phyloP scores from a whole-genome alignment of 768 basidiomycete species.

The Boletus subcaerulescens region DNA sequence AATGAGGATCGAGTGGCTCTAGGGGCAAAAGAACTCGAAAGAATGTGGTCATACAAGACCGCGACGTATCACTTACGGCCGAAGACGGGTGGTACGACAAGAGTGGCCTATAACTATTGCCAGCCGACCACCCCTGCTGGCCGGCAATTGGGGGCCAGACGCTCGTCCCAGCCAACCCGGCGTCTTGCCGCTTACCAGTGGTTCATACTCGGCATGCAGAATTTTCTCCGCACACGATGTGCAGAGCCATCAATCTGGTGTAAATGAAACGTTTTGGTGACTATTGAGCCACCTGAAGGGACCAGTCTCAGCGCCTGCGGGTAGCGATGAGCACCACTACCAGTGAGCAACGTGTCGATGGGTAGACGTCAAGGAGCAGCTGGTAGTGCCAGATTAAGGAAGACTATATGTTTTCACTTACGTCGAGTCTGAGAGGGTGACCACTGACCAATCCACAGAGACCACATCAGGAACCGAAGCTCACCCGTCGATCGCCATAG shows the following conservation, averaged over 20 bases:
- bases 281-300: background rate
- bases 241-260: constrained; percentile 1
- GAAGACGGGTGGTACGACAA: constrained; percentile 1
- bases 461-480: constrained; percentile 25
- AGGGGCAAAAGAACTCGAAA: constrained; percentile 27
- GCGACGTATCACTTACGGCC: constrained; percentile 17
- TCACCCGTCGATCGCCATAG: constrained; percentile 26
- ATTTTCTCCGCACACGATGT: constrained; percentile 6
- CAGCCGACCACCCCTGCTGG: background rate
- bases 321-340: background rate
- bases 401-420: constrained; percentile 7
- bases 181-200: constrained; percentile 4
- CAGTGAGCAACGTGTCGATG: constrained; percentile 17
- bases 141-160: background rate
- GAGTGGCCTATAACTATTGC: background rate
- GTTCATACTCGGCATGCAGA: constrained; percentile 6
- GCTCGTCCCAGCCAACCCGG: constrained; percentile 8
- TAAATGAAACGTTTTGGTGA: constrained; percentile 9
- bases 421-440: constrained; percentile 10
- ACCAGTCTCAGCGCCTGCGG: constrained; percentile 1
- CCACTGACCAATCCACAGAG: constrained; percentile 7
- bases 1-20: constrained; percentile 38
- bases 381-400: constrained; percentile 2
- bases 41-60: constrained; percentile 21
- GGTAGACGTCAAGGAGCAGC: constrained; percentile 23